Percentiles rank a stretch among this genome's conserved stretches.
phyloP scores from a whole-genome alignment of 305 asterid genomes.

The Ajuga reptans region DNA sequence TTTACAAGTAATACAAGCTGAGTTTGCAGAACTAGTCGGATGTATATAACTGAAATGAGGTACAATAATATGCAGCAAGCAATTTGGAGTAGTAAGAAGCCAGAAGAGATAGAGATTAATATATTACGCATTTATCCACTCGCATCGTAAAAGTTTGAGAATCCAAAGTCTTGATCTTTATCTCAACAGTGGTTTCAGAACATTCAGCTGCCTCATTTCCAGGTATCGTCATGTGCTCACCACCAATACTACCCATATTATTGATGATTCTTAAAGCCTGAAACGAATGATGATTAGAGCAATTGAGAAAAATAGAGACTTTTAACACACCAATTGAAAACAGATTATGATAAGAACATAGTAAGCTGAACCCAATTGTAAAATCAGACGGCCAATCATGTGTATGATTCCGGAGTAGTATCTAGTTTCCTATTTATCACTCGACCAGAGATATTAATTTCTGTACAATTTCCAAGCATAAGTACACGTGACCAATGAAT shows the following conservation, averaged over 20 bases:
- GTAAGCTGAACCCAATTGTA: background rate
- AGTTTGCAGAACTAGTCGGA: background rate
- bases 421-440: background rate
- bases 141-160: slow-evolving; percentile 74
- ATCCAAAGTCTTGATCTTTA: slow-evolving; percentile 90
- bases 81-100: background rate
- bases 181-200: slow-evolving; percentile 85
- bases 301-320: slow-evolving; percentile 1
- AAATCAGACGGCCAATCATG: background rate
- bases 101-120: slow-evolving; percentile 3
- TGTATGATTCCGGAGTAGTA: background rate
- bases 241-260: slow-evolving; percentile 60
- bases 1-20: too few species aligned
- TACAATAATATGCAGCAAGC: slow-evolving; percentile 1
- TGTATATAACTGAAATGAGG: slow-evolving; percentile 5
- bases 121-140: slow-evolving; percentile 77
- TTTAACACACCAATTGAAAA: slow-evolving; percentile 1
- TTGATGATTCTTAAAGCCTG: slow-evolving; percentile 29
- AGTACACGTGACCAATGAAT: background rate
- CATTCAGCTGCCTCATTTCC: slow-evolving; percentile 43
- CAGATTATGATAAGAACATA: background rate
- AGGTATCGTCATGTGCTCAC: slow-evolving; percentile 30
- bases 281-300: slow-evolving; percentile 19
- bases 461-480: slow-evolving; percentile 1
- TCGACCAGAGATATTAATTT: background rate